Conservation (phyloP, 768 basidiomycete genomes). For the Macrocybe gigantea region DNA sequence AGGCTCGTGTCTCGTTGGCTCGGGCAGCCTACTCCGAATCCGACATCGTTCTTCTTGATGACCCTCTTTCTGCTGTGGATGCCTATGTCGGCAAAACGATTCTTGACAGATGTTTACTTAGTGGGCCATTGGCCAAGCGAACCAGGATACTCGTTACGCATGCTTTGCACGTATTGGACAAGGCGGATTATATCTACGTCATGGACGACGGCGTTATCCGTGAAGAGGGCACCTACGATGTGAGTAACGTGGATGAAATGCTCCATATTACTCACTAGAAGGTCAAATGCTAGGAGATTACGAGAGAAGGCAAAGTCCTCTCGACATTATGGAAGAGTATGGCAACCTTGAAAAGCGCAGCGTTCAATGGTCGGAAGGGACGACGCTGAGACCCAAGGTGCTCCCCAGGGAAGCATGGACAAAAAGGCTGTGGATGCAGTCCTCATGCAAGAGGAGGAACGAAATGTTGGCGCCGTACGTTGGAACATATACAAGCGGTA, state of each 20-base stretch:
- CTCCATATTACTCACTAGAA: not conserved
- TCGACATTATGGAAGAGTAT: conserved; percentile 51
- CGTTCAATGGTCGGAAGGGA: conserved; percentile 13
- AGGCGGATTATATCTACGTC: conserved; percentile 58
- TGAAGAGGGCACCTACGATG: conserved; percentile 58
- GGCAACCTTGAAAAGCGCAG: conserved; percentile 36
- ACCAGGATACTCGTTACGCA: conserved; percentile 63
- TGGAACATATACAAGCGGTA: conserved; percentile 46
- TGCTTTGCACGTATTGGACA: conserved; percentile 51
- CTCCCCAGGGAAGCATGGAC: conserved; percentile 7
- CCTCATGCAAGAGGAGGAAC: conserved; percentile 53
- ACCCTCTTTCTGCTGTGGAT: conserved; percentile 77
- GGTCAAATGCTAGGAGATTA: conserved; percentile 31
- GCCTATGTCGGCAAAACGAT: conserved; percentile 68
- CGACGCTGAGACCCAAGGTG: conserved; percentile 1
- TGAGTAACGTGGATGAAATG: conserved; percentile 14
- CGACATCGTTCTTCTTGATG: conserved; percentile 75
- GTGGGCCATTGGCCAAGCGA: conserved; percentile 43
- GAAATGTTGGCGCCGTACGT: conserved; percentile 45
- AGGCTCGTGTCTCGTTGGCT: conserved; percentile 74
- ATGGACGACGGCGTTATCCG: conserved; percentile 53
- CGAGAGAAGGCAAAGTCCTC: conserved; percentile 36
- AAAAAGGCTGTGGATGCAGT: conserved; percentile 23
- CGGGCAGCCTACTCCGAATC: conserved; percentile 70
- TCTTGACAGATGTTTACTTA: conserved; percentile 53